A percentile compares a stretch with the other conserved stretches of the same genome.
Conservation (phyloP, 2,329 filamentous ascomycete genomes). For the Fusarium chlamydosporum region DNA sequence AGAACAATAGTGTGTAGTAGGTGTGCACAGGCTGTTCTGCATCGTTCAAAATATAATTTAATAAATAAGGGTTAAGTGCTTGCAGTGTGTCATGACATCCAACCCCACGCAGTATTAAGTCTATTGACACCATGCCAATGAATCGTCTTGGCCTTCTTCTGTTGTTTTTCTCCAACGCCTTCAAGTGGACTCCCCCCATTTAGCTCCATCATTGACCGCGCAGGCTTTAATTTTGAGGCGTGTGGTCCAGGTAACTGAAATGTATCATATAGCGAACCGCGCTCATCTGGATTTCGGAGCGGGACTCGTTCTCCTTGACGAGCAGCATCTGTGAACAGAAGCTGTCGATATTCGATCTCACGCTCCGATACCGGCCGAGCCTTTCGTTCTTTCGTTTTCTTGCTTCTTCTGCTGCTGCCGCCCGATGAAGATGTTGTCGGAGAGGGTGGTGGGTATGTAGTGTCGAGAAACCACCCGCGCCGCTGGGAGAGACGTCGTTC, state of each 20-base stretch:
- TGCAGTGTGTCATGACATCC: conserved; percentile 46
- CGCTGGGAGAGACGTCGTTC: conserved; percentile 28
- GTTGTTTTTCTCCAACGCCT: conserved; percentile 21
- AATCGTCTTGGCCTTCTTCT: conserved; percentile 46
- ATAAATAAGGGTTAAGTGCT: not conserved
- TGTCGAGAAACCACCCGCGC: conserved; percentile 36
- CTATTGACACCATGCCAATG: conserved; percentile 51
- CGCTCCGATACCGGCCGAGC: conserved; percentile 29
- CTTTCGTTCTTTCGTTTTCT: conserved; percentile 7
- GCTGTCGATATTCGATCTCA: conserved; percentile 40
- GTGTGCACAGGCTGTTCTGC: too few species aligned
- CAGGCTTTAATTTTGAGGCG: conserved; percentile 39
- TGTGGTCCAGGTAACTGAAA: conserved; percentile 46
- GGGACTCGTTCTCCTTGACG: conserved; percentile 40
- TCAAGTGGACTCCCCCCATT: conserved; percentile 43
- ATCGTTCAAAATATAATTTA: too few species aligned
- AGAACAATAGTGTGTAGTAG: too few species aligned
- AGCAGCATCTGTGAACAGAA: conserved; percentile 32
- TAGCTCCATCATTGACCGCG: conserved; percentile 49
- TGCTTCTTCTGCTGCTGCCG: conserved; percentile 12
- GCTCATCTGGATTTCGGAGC: conserved; percentile 33
- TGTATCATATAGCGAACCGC: conserved; percentile 47
- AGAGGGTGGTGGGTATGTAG: conserved; percentile 26
- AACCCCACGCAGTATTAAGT: conserved; percentile 51
- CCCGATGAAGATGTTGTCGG: conserved; percentile 16